Percentiles rank a stretch among this genome's conserved stretches.
phyloP scores from a whole-genome alignment of 345 rosid species.

The Brassica juncea region DNA sequence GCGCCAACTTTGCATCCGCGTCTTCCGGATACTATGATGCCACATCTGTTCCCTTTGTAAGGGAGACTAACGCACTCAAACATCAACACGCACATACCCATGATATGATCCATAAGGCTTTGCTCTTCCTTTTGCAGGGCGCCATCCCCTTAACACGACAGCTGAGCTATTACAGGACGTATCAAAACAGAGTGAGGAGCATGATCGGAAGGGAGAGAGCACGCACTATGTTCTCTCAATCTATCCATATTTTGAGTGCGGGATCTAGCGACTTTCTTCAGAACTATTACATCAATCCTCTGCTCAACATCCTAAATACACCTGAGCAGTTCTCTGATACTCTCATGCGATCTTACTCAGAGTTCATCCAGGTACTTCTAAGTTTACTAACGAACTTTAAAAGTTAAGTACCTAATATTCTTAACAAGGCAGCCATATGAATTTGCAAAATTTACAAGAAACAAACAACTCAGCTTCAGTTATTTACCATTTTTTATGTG shows the following conservation, averaged over 20 bases:
- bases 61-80: not conserved
- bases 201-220: slow-evolving; percentile 60
- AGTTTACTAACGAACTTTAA: slow-evolving; percentile 5
- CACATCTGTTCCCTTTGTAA: slow-evolving; percentile 72
- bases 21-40: slow-evolving; percentile 75
- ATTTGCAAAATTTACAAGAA: slow-evolving; percentile 25
- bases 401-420: not conserved
- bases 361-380: slow-evolving; percentile 71
- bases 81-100: slow-evolving; percentile 8
- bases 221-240: slow-evolving; percentile 51
- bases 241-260: slow-evolving; percentile 78
- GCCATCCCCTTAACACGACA: slow-evolving; percentile 73
- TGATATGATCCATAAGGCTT: slow-evolving; percentile 6
- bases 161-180: slow-evolving; percentile 70
- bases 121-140: slow-evolving; percentile 47
- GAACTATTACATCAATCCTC: slow-evolving; percentile 79
- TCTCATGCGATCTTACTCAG: slow-evolving; percentile 67
- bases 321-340: slow-evolving; percentile 61
- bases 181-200: slow-evolving; percentile 57
- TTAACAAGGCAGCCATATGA: slow-evolving; percentile 3
- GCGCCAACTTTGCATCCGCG: slow-evolving; percentile 89
- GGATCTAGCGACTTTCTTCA: slow-evolving; percentile 92
- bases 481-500: slow-evolving; percentile 34
- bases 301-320: slow-evolving; percentile 53
- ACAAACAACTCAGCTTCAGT: slow-evolving; percentile 12